These are phyloP conservation scores for Iris pallida DNA, from an alignment of 116 monocot genomes.

Conservation along the genomic window DNA sequence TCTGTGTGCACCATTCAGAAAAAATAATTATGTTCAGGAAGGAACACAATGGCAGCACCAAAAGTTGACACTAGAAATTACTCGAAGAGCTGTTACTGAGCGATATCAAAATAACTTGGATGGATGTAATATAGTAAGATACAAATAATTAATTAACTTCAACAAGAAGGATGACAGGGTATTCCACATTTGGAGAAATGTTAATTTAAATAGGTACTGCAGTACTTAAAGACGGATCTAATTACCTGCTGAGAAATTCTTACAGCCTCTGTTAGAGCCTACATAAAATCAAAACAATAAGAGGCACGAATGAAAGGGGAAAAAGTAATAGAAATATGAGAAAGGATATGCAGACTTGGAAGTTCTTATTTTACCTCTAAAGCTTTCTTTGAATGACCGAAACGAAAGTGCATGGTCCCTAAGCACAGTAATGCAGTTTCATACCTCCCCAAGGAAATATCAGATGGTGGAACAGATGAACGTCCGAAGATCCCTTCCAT, in stretches of 20 bases:
- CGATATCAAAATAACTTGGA: too few species aligned
- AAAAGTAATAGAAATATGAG: not conserved
- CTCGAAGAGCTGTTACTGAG: too few species aligned
- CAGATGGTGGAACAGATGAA: constrained; percentile 35
- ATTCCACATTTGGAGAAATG: too few species aligned
- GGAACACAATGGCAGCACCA: too few species aligned
- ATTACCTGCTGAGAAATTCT: constrained; percentile 79
- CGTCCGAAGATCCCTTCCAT: constrained; percentile 69
- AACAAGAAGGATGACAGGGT: too few species aligned
- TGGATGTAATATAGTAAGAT: too few species aligned
- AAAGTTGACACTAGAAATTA: too few species aligned
- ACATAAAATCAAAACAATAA: constrained; percentile 19
- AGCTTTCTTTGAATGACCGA: constrained; percentile 90
- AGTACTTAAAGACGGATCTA: not conserved
- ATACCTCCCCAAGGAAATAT: constrained; percentile 53
- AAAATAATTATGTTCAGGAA: too few species aligned
- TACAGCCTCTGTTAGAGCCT: constrained; percentile 88
- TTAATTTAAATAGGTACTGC: too few species aligned
- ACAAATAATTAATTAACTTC: too few species aligned
- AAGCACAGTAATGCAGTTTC: constrained; percentile 82
- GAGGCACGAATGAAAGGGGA: not conserved
- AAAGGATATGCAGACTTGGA: not conserved
- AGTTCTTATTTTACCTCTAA: constrained; percentile 48
- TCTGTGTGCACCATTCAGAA: too few species aligned
- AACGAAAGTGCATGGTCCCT: constrained; percentile 81